Evolutionary conservation across 2,329 filamentous ascomycete species (phyloP), one percentile per base, ranked within the genome.

Genomic region (Talaromyces verruculosus): DNA sequence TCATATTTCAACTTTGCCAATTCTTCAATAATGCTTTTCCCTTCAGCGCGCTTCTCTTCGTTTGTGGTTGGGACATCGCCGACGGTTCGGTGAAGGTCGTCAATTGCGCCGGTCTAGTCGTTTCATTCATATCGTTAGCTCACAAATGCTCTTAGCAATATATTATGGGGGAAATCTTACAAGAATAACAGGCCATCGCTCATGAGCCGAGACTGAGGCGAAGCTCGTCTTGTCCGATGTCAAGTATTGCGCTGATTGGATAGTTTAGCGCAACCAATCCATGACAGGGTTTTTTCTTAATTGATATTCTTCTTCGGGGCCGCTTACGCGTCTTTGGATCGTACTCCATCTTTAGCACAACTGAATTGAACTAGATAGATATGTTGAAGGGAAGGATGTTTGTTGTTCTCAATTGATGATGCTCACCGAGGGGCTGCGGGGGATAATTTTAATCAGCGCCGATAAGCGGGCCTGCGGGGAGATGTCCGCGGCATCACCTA

Each of bases 161-260:
- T 1, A 1, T 1, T 2, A n/a, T 43, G 11, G 1, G 10, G 22
- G 3, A 43, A 45, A 15, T 6, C 86, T 76, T 73, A 96, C 92
- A 72, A 99, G 81, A 75, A 99, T 99, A 65, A 97, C 84, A 17
- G 95, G 95, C 95, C 94, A 99, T 77, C 95, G 86, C 71, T 93
- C 89, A 73, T 90, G 86, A 39, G 92, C 94, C 8, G 95, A 97
- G 67, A 89, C 84, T 78, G 89, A 92, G 62, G 91, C 95, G 76
- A 98, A 98, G 58, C 93, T 97, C 49, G 85, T 91, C 73, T 87
- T 87, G 81, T 98, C 93, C 72, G 85, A 88, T 43, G 93, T 98
- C 71, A 84, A 85, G 77, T 90, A 96, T 68, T 87, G 88, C 57
- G 89, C 91, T 96, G 67, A 33, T 43, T 59, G 71, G 62, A 69